phyloP scores from a whole-genome alignment of 768 basidiomycete species.

The Astraeus odoratus region DNA sequence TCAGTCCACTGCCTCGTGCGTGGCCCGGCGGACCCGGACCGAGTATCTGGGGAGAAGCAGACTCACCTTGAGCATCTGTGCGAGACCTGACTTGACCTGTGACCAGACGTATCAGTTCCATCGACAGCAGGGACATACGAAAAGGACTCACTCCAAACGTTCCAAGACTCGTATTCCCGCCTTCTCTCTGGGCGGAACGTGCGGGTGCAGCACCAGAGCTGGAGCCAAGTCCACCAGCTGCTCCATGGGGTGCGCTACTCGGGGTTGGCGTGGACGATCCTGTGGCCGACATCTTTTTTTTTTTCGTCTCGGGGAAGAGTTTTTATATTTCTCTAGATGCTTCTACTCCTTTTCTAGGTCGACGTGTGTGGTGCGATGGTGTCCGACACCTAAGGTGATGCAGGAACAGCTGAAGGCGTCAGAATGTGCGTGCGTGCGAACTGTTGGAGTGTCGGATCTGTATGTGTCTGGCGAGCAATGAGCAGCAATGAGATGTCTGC shows the following conservation, averaged over 20 bases:
- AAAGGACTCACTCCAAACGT: constrained; percentile 56
- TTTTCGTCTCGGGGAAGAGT: background rate
- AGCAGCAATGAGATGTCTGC: too few species aligned
- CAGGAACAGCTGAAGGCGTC: too few species aligned
- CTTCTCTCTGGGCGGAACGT: constrained; percentile 44
- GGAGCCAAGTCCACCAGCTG: background rate
- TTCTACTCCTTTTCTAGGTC: background rate
- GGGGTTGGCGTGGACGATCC: constrained; percentile 2
- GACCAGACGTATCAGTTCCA: constrained; percentile 2
- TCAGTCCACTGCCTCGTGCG: background rate
- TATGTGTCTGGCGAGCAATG: too few species aligned
- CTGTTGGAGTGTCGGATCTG: too few species aligned
- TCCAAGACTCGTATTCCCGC: constrained; percentile 52
- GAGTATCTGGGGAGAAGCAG: constrained; percentile 8
- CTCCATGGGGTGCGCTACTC: constrained; percentile 4
- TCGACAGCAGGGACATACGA: background rate
- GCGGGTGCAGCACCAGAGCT: constrained; percentile 38
- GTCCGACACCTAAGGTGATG: too few species aligned
- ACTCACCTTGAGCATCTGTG: constrained; percentile 90
- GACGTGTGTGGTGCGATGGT: too few species aligned
- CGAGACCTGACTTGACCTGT: constrained; percentile 88
- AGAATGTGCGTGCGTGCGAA: too few species aligned
- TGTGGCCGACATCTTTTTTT: constrained; percentile 9
- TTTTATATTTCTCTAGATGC: background rate
- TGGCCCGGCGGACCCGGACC: background rate